Evolutionary conservation across 441 rosid genomes (phyloP).

Genomic region (Geranium incanum): DNA sequence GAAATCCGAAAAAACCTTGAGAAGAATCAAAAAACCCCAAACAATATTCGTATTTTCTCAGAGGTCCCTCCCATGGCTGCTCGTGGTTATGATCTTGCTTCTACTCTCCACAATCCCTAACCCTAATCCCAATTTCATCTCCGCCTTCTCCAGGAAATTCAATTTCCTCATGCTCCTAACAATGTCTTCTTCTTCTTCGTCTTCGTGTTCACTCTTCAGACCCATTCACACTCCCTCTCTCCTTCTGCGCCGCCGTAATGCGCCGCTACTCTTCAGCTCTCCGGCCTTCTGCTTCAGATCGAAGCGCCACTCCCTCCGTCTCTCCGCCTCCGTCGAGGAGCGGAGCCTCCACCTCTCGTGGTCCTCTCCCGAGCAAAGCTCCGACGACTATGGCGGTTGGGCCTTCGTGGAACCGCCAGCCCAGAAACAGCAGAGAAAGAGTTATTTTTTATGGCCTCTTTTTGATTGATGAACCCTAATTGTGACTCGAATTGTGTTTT

Average conservation of each 20-base stretch:
- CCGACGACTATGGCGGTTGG: constrained; percentile 61
- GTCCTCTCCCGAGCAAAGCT: constrained; percentile 30
- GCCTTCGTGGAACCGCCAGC: constrained; percentile 35
- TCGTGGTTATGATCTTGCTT: no score
- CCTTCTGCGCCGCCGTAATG: constrained; percentile 32
- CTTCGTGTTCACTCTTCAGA: constrained; percentile 21
- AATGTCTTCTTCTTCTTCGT: constrained; percentile 35
- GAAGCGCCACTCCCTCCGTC: constrained; percentile 27
- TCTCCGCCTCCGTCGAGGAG: constrained; percentile 38
- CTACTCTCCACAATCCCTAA: no score
- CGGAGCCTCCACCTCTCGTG: constrained; percentile 38
- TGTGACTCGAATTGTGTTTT: no score
- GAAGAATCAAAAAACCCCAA: no score
- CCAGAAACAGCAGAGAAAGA: constrained; percentile 25
- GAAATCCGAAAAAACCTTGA: no score
- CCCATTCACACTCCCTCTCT: constrained; percentile 23
- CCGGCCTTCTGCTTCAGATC: constrained; percentile 24
- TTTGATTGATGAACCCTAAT: no score
- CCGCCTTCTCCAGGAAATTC: no score
- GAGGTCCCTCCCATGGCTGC: no score
- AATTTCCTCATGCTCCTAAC: constrained; percentile 2
- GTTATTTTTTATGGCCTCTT: constrained; percentile 15
- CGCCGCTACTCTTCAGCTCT: constrained; percentile 23
- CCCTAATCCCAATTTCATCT: no score
- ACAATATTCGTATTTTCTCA: no score